These are phyloP conservation scores for Colletotrichum truncatum DNA, from an alignment of 2,329 filamentous ascomycete genomes.

Conservation along the genomic window DNA sequence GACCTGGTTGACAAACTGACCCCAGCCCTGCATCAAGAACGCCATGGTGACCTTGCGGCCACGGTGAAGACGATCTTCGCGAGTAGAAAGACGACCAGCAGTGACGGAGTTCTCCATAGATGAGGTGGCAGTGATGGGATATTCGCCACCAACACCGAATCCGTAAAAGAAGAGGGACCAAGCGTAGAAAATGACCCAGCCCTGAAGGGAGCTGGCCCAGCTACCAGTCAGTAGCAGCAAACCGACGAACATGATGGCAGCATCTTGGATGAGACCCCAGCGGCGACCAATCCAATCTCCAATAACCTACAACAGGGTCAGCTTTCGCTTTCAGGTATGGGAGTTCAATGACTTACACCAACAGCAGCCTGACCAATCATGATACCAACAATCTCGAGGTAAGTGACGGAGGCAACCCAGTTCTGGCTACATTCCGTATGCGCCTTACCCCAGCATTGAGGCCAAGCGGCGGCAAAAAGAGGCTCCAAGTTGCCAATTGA, in stretches of 20 bases:
- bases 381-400: conserved; percentile 93
- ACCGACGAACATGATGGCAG: conserved; percentile 91
- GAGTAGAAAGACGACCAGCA: conserved; percentile 87
- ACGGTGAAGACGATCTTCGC: conserved; percentile 92
- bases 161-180: conserved; percentile 88
- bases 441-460: conserved; percentile 75
- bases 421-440: conserved; percentile 75
- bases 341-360: conserved; percentile 64
- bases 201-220: conserved; percentile 87
- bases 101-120: conserved; percentile 92
- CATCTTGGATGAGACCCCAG: conserved; percentile 96
- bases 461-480: conserved; percentile 80
- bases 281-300: conserved; percentile 86
- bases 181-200: conserved; percentile 97
- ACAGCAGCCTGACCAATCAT: conserved; percentile 93
- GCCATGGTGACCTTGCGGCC: conserved; percentile 95
- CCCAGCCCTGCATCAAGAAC: conserved; percentile 99
- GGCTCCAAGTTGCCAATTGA: conserved; percentile 94
- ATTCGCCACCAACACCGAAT: conserved; percentile 82
- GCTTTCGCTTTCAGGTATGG: background rate
- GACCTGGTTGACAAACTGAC: conserved; percentile 93
- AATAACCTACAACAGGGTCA: conserved; percentile 51
- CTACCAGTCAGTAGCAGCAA: conserved; percentile 90
- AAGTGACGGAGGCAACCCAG: conserved; percentile 87
- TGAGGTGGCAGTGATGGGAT: conserved; percentile 95